Evolutionary conservation across 2,329 filamentous ascomycete genomes (phyloP).

Genomic region (Trichoderma gracile): DNA sequence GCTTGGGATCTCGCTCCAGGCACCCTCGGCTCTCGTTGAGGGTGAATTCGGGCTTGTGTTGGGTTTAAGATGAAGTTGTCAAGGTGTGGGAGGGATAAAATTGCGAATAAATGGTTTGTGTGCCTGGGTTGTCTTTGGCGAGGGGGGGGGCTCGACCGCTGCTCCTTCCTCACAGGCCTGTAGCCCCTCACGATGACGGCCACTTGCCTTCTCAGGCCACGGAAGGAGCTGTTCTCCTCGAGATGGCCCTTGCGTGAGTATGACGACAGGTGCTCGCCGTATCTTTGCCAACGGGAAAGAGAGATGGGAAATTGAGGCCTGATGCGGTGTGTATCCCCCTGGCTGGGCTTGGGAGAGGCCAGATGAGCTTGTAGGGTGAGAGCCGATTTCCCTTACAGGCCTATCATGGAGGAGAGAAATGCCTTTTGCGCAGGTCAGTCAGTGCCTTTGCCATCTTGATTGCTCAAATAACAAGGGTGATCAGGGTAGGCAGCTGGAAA

Average conservation of each 20-base stretch:
- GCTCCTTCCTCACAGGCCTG: not conserved
- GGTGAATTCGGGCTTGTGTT: not conserved
- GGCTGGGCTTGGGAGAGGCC: not conserved
- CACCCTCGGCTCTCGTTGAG: not conserved
- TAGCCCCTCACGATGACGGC: not conserved
- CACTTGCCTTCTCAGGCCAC: not conserved
- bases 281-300: no score
- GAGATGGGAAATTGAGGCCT: not conserved
- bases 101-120: not conserved
- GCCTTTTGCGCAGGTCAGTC: not conserved
- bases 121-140: not conserved
- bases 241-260: not conserved
- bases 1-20: no score
- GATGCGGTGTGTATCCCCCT: not conserved
- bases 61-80: not conserved
- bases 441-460: not conserved
- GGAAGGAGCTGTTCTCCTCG: not conserved
- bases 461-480: not conserved
- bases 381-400: not conserved
- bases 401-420: conserved; percentile 2
- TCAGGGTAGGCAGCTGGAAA: not conserved
- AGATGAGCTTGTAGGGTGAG: not conserved
- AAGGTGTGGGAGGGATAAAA: not conserved
- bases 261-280: not conserved
- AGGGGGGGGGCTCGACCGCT: not conserved